phyloP scores from a whole-genome alignment of 495 filamentous ascomycete genomes.

The Aspergillus sclerotioniger region DNA sequence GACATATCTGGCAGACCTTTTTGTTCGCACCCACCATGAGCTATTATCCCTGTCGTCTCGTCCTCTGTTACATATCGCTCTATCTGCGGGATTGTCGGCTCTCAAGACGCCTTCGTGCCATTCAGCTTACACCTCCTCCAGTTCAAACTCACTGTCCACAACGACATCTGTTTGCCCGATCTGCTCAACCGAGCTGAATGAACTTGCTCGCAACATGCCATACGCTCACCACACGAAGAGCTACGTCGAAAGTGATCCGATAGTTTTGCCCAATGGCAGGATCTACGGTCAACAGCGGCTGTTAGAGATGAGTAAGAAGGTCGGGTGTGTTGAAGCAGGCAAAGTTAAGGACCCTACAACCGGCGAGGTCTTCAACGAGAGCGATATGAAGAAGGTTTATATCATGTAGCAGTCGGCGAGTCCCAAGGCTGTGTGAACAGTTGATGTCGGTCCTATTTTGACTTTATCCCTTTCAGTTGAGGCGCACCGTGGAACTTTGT shows the following conservation, averaged over 20 bases:
- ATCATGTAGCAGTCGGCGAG: constrained; percentile 57
- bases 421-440: neutral
- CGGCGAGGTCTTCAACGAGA: constrained; percentile 59
- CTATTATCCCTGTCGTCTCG: constrained; percentile 79
- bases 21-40: constrained; percentile 80
- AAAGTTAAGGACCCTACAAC: constrained; percentile 82
- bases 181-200: constrained; percentile 91
- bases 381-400: constrained; percentile 80
- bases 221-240: constrained; percentile 95
- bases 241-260: constrained; percentile 79
- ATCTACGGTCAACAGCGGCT: constrained; percentile 79
- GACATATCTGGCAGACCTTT: constrained; percentile 73
- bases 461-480: neutral
- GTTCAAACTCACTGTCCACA: constrained; percentile 56
- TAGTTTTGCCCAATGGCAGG: constrained; percentile 82
- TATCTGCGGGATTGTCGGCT: constrained; percentile 87
- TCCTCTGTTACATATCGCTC: constrained; percentile 87
- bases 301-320: constrained; percentile 71
- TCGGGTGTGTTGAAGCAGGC: constrained; percentile 44
- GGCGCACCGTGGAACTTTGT: neutral
- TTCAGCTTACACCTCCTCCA: constrained; percentile 58
- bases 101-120: constrained; percentile 96
- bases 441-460: neutral
- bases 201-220: constrained; percentile 80
- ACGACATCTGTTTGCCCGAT: constrained; percentile 82